Evolutionary conservation across 1,284 basidiomycete species (phyloP), one percentile per base, ranked within the genome.

Genomic region (Neonothopanus nambi): DNA sequence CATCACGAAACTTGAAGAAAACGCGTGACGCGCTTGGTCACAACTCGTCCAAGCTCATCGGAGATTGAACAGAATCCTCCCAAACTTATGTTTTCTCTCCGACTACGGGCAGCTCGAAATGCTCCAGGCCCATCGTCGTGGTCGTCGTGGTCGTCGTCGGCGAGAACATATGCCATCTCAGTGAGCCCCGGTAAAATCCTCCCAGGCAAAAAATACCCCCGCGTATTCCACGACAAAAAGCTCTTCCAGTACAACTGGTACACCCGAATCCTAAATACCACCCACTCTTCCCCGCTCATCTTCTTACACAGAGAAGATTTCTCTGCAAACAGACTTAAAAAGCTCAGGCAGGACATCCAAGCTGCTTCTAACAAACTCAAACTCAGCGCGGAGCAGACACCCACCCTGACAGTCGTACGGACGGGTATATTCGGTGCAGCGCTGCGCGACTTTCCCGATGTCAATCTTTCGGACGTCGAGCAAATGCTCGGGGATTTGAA

Each of bases 171-270:
- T 72, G 84, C 78, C 50, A 74, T 90, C 55, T 86, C 84, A 3
- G 70, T 91, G 52, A 73, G 76, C 48, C 71, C 79, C 2, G 72
- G 84, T 21, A 71, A 77, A 54, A 65, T 75, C 20, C 78, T 81
- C 50, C 74, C 77, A 5, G 69, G 79, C 15, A 85, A 82, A 61
- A 70, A 72, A 41, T 67, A 68, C 15, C 80, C 82, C 2, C 87
- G 89, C 46, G 73, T 78, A 56, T 92, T 87, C 65, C 77, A 74
- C 52, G 81, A 82, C 66, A 85, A 86, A 66, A 92, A 92, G 68
- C 77, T 84, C 0, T 83, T 81, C 69, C 85, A 90, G 67, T 88
- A 84, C 70, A 78, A 83, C 74, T 84, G 85, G 69, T 91, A 91
- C 76, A 76, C 78, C 52, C 75, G 73, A 57, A 79, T 90, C 56